Percentiles rank a stretch among this genome's conserved stretches.
phyloP scores from a whole-genome alignment of 345 rosid genomes.

The Cardiospermum halicacabum region DNA sequence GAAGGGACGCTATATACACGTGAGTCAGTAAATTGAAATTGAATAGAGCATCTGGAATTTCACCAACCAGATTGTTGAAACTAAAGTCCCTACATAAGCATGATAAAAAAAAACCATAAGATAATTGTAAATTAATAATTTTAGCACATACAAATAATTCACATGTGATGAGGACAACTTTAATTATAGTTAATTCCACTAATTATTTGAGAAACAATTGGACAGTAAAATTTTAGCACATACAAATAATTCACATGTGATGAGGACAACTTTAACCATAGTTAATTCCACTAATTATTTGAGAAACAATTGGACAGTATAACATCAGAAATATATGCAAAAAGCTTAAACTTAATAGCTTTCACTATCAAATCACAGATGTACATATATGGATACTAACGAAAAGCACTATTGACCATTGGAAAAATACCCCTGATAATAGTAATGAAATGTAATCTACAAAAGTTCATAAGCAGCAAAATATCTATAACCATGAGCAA shows the following conservation, averaged over 20 bases:
- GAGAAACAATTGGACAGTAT: constrained; percentile 29
- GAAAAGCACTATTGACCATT: constrained; percentile 90
- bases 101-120: too few species aligned
- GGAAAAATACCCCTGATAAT: constrained; percentile 85
- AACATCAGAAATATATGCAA: constrained; percentile 8
- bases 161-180: constrained; percentile 89
- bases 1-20: constrained; percentile 41
- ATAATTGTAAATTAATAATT: too few species aligned
- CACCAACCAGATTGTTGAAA: constrained; percentile 43
- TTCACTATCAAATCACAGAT: constrained; percentile 1
- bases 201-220: constrained; percentile 58
- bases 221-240: too few species aligned
- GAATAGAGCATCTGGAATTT: constrained; percentile 39
- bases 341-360: constrained; percentile 6
- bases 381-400: constrained; percentile 41
- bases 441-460: constrained; percentile 95
- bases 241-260: constrained; percentile 49
- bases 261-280: constrained; percentile 88
- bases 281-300: constrained; percentile 95
- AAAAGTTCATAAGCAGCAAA: constrained; percentile 75
- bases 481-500: background rate
- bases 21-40: constrained; percentile 27
- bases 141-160: constrained; percentile 14
- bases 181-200: constrained; percentile 92
- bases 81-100: constrained; percentile 66